Evolutionary conservation across 2,329 filamentous ascomycete genomes (phyloP).

Genomic region (Tolypocladium ovalisporum): DNA sequence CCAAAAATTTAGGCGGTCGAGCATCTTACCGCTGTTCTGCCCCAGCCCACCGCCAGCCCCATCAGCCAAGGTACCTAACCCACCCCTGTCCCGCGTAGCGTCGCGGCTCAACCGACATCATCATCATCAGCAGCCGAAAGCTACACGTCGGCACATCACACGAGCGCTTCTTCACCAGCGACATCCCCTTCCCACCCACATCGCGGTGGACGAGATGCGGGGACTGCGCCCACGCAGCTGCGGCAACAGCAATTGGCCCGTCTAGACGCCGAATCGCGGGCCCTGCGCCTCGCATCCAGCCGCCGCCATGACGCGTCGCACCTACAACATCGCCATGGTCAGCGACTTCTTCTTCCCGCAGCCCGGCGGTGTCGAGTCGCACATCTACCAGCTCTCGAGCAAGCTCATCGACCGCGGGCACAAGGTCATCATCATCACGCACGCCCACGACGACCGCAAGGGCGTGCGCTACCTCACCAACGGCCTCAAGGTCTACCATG

Average conservation of each 20-base stretch:
- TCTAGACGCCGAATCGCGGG: slow-evolving; percentile 1
- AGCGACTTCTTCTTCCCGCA: slow-evolving; percentile 99
- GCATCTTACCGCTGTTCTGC: slow-evolving; percentile 27
- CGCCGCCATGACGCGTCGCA: slow-evolving; percentile 39
- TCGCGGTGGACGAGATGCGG: neutral
- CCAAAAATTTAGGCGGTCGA: slow-evolving; percentile 23
- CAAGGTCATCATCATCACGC: slow-evolving; percentile 96
- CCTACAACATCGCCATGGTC: slow-evolving; percentile 76
- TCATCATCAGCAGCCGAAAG: too few species aligned
- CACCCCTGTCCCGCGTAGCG: neutral
- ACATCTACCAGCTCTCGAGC: slow-evolving; percentile 94
- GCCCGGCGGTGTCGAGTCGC: slow-evolving; percentile 90
- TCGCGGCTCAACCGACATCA: neutral
- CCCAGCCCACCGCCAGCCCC: slow-evolving; percentile 22
- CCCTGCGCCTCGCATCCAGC: slow-evolving; percentile 4
- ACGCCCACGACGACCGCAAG: slow-evolving; percentile 83
- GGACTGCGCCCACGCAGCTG: neutral
- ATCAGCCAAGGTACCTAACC: slow-evolving; percentile 11
- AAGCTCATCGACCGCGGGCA: slow-evolving; percentile 96
- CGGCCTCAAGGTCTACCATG: slow-evolving; percentile 94
- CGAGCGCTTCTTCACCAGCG: neutral
- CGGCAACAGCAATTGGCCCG: neutral
- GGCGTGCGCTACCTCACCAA: slow-evolving; percentile 95
- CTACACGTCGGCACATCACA: neutral
- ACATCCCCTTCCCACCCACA: neutral